These are phyloP conservation scores for Phytopythium boreale DNA, from an alignment of 352 stramenopile genomes.

Conservation along the genomic window DNA sequence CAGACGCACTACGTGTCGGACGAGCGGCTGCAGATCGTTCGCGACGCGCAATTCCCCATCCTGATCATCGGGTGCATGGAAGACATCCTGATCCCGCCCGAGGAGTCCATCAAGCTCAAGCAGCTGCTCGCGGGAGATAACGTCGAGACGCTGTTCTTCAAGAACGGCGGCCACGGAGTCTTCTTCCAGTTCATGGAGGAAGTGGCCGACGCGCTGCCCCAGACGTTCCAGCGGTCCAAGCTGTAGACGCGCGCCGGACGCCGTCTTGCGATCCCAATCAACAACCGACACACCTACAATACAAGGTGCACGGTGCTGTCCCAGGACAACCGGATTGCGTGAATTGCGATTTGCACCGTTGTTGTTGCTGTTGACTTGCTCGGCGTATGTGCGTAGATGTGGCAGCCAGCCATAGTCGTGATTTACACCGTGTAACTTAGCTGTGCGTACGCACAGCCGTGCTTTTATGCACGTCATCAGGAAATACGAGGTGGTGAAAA, in stretches of 20 bases:
- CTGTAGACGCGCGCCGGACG: neutral
- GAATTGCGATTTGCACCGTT: too few relatives aligned
- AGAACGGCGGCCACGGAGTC: slow-evolving; percentile 32
- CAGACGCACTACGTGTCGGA: slow-evolving; percentile 38
- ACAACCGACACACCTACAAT: too few relatives aligned
- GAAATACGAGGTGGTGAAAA: neutral
- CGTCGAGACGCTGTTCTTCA: slow-evolving; percentile 29
- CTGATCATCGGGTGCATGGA: slow-evolving; percentile 31
- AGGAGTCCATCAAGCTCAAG: slow-evolving; percentile 29
- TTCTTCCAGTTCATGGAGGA: slow-evolving; percentile 31
- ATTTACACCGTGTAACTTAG: too few relatives aligned
- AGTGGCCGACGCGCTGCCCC: slow-evolving; percentile 13
- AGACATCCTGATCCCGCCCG: slow-evolving; percentile 33
- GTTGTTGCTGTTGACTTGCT: neutral
- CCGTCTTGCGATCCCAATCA: too few relatives aligned
- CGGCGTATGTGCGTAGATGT: neutral
- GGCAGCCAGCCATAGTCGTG: neutral
- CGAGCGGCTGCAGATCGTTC: slow-evolving; percentile 27
- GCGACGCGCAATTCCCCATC: slow-evolving; percentile 25
- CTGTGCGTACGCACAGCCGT: neutral
- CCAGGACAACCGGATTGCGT: too few relatives aligned
- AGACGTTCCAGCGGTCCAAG: slow-evolving; percentile 15
- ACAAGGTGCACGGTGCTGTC: too few relatives aligned
- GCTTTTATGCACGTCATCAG: neutral
- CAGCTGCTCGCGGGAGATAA: slow-evolving; percentile 13